These are phyloP conservation scores for Pyrenophora graminea DNA, from an alignment of 2,329 filamentous ascomycete genomes.

Conservation along the genomic window DNA sequence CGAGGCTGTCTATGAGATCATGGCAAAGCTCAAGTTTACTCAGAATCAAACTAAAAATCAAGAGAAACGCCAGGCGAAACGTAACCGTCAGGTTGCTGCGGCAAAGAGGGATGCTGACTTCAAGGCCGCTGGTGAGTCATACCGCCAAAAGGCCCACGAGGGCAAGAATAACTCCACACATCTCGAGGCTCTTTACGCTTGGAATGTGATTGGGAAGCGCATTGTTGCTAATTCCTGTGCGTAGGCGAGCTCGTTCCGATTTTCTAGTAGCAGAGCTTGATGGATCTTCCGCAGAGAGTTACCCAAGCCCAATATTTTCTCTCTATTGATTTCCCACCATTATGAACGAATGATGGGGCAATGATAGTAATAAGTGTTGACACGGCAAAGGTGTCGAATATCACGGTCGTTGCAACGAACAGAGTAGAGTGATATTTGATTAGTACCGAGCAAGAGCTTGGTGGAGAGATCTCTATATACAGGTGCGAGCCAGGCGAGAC, in stretches of 20 bases:
- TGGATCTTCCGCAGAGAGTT: no score
- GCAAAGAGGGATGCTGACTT: not conserved
- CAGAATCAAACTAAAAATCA: not conserved
- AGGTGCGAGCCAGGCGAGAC: no score
- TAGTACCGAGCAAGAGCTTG: no score
- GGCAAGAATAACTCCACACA: constrained; percentile 1
- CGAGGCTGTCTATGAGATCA: not conserved
- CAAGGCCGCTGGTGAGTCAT: constrained; percentile 1
- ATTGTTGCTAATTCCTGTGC: not conserved
- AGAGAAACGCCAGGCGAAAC: not conserved
- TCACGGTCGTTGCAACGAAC: no score
- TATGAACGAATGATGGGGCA: no score
- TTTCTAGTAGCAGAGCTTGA: no score
- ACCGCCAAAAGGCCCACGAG: constrained; percentile 1
- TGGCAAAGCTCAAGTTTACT: not conserved
- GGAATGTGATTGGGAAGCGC: not conserved
- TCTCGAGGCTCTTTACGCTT: not conserved
- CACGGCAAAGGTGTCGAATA: no score
- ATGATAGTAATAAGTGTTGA: no score
- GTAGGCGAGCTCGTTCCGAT: no score
- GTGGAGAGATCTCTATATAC: no score
- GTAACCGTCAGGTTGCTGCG: not conserved
- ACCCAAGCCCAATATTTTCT: not conserved
- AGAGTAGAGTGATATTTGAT: no score
- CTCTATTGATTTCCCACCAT: no score